Conservation (phyloP, 2,329 filamentous ascomycete species). For the Cladosporium sphaerospermum region DNA sequence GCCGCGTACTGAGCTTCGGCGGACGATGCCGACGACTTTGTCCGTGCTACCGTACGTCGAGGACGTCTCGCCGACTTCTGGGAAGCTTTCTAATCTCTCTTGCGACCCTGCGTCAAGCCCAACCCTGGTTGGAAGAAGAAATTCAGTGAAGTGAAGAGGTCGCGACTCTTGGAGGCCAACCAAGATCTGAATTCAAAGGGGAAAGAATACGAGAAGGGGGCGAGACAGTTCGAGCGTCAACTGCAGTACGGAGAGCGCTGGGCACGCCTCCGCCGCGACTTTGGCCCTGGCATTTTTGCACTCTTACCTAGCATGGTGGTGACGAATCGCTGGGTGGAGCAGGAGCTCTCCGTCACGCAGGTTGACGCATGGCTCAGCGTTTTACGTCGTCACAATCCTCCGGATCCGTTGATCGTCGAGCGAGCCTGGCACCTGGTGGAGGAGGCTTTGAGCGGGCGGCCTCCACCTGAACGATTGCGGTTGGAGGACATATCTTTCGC, state of each 20-base stretch:
- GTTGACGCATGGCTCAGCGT: neutral
- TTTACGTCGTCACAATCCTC: neutral
- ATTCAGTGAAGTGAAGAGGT: neutral
- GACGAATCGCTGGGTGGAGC: neutral
- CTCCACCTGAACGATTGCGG: neutral
- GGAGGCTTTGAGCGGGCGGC: neutral
- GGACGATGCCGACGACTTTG: neutral
- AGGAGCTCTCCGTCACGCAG: neutral
- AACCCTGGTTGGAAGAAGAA: constrained; percentile 2
- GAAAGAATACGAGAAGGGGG: neutral
- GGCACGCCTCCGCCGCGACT: neutral
- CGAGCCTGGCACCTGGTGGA: neutral
- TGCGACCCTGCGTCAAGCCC: neutral
- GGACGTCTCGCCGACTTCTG: constrained; percentile 3
- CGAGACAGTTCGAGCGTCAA: neutral
- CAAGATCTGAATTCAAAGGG: neutral
- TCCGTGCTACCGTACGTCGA: neutral
- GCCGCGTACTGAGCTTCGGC: neutral
- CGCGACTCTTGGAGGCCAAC: neutral
- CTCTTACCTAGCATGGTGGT: neutral
- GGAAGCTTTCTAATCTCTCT: neutral
- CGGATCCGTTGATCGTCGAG: neutral
- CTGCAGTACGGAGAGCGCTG: neutral
- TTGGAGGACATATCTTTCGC: neutral
- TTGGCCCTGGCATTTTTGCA: neutral